Conservation (phyloP, 108 stramenopile species). For the Skeletonema menzelii region DNA sequence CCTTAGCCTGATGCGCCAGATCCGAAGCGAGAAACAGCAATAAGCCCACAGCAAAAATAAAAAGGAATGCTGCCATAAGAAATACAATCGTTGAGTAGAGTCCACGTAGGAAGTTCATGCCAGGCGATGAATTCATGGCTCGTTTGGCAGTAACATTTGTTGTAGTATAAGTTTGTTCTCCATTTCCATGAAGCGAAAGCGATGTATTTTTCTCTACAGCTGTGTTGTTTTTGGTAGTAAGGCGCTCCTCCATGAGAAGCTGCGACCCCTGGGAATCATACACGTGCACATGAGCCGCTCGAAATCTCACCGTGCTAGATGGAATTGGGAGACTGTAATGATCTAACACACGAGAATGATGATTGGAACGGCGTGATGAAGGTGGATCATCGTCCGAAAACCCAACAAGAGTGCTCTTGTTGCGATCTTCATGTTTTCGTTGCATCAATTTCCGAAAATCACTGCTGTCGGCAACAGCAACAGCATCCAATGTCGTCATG, state of each 20-base stretch:
- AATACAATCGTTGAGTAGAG: slow-evolving; percentile 12
- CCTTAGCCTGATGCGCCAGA: neutral
- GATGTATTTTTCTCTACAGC: neutral
- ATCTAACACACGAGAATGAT: slow-evolving; percentile 1
- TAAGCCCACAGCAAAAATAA: slow-evolving; percentile 17
- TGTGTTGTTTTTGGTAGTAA: neutral
- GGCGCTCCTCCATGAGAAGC: slow-evolving; percentile 4
- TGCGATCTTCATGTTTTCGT: neutral
- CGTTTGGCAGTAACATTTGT: slow-evolving; percentile 7
- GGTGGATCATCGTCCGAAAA: too few species aligned
- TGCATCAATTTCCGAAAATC: neutral
- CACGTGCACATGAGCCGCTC: slow-evolving; percentile 7
- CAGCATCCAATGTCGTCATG: neutral
- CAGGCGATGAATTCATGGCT: slow-evolving; percentile 1
- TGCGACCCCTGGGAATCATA: slow-evolving; percentile 7
- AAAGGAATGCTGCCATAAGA: slow-evolving; percentile 8
- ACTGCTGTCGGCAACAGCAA: neutral
- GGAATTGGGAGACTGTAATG: slow-evolving; percentile 16
- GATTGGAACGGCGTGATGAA: neutral
- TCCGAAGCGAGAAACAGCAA: slow-evolving; percentile 13
- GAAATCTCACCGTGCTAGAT: slow-evolving; percentile 23
- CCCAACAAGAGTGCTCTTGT: neutral
- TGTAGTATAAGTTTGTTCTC: neutral
- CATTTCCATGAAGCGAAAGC: neutral
- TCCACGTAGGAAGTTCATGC: neutral